These are phyloP conservation scores for Penicillium sp. DNA, from an alignment of 2,329 filamentous ascomycete species.

Conservation along the genomic window DNA sequence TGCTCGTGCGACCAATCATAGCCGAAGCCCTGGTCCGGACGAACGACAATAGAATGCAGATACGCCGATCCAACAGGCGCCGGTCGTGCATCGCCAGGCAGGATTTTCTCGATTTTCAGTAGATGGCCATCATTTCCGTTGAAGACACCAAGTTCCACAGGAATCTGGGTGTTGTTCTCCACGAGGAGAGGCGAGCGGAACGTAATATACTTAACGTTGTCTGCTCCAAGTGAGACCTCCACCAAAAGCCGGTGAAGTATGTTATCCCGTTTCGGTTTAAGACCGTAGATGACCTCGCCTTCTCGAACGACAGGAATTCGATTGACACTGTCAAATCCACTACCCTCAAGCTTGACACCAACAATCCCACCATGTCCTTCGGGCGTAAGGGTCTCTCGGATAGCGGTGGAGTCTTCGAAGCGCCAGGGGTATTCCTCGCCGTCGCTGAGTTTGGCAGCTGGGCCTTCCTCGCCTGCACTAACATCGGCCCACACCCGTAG, in stretches of 20 bases:
- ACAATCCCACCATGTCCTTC: slow-evolving; percentile 82
- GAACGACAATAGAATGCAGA: slow-evolving; percentile 82
- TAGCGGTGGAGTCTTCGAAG: slow-evolving; percentile 95
- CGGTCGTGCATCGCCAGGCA: slow-evolving; percentile 85
- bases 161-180: slow-evolving; percentile 96
- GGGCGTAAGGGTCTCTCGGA: slow-evolving; percentile 87
- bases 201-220: slow-evolving; percentile 98
- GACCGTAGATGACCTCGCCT: slow-evolving; percentile 85
- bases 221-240: slow-evolving; percentile 84
- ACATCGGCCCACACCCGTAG: slow-evolving; percentile 81
- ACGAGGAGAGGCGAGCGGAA: slow-evolving; percentile 88
- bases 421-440: slow-evolving; percentile 93
- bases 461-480: slow-evolving; percentile 66
- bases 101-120: slow-evolving; percentile 96
- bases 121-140: slow-evolving; percentile 85
- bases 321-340: slow-evolving; percentile 88
- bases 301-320: slow-evolving; percentile 92
- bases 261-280: slow-evolving; percentile 84
- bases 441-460: slow-evolving; percentile 78
- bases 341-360: slow-evolving; percentile 83
- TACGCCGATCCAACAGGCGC: slow-evolving; percentile 91
- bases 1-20: slow-evolving; percentile 92
- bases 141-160: slow-evolving; percentile 89
- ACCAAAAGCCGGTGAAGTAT: slow-evolving; percentile 88
- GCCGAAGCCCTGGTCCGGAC: slow-evolving; percentile 94